Conservation (phyloP, 1,284 basidiomycete species). For the Papiliotrema nemorosa region DNA sequence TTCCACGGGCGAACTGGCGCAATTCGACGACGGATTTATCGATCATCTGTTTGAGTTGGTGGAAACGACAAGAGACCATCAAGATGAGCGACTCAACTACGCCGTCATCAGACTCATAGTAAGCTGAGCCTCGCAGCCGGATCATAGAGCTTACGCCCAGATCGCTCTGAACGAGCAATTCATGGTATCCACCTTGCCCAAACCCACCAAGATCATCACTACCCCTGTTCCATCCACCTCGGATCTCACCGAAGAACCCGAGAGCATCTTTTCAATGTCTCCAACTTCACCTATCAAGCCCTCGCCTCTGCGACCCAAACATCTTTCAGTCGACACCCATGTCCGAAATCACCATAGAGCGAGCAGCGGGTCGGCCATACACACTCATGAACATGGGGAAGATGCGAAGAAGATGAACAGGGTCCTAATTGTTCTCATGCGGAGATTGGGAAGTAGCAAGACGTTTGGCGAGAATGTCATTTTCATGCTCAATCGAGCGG, state of each 20-base stretch:
- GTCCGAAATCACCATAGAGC: constrained; percentile 26
- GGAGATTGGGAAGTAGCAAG: constrained; percentile 75
- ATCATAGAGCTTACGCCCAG: constrained; percentile 47
- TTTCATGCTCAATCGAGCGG: constrained; percentile 94
- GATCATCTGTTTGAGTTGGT: constrained; percentile 90
- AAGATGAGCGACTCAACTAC: constrained; percentile 91
- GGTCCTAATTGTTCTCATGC: constrained; percentile 76
- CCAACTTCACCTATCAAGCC: constrained; percentile 1
- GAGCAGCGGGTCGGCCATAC: constrained; percentile 16
- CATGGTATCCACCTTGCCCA: constrained; percentile 68
- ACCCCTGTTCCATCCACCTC: constrained; percentile 3
- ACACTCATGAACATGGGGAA: constrained; percentile 27
- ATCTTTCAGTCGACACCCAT: constrained; percentile 2
- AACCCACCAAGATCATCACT: constrained; percentile 46
- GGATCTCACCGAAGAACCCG: constrained; percentile 3
- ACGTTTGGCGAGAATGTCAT: constrained; percentile 98
- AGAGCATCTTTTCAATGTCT: not conserved
- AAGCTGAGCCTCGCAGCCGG: constrained; percentile 44
- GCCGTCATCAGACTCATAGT: constrained; percentile 89
- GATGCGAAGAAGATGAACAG: constrained; percentile 59
- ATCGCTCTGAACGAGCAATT: constrained; percentile 96
- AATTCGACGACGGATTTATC: constrained; percentile 81
- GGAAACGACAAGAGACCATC: constrained; percentile 80
- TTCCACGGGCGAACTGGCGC: constrained; percentile 61
- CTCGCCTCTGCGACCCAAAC: constrained; percentile 3